Conservation (phyloP, 148 eudicot genomes). For the Rhododendron ovatum region DNA sequence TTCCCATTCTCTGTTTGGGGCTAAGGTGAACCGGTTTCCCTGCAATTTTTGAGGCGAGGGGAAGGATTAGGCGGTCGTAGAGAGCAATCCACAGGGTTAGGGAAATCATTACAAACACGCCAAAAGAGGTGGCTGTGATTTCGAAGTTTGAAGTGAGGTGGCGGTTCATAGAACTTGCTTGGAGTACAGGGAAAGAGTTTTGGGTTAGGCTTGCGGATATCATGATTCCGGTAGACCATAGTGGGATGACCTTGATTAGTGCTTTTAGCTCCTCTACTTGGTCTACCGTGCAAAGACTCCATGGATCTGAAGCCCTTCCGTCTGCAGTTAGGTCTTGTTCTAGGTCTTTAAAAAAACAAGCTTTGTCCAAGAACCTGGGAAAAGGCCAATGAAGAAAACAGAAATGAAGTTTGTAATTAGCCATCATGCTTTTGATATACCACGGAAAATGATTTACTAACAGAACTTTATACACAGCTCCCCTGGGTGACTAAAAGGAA, state of each 20-base stretch:
- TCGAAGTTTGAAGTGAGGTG: slow-evolving; percentile 40
- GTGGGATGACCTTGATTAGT: slow-evolving; percentile 44
- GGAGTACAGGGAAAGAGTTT: slow-evolving; percentile 45
- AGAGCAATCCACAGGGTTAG: slow-evolving; percentile 44
- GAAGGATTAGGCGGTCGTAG: slow-evolving; percentile 49
- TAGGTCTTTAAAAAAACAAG: slow-evolving; percentile 45
- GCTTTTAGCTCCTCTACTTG: slow-evolving; percentile 66
- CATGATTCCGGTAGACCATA: slow-evolving; percentile 60
- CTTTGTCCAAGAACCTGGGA: slow-evolving; percentile 60
- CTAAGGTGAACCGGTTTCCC: slow-evolving; percentile 30
- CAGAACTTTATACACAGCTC: too few relatives aligned
- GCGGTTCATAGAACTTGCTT: slow-evolving; percentile 61
- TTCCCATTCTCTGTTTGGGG: slow-evolving; percentile 53
- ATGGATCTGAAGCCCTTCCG: slow-evolving; percentile 34
- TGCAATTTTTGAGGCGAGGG: slow-evolving; percentile 32
- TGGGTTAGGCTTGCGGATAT: slow-evolving; percentile 26
- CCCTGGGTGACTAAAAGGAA: too few relatives aligned
- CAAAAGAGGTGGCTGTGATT: slow-evolving; percentile 60
- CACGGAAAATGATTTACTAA: neutral
- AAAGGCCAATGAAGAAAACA: neutral
- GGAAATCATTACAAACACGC: slow-evolving; percentile 27
- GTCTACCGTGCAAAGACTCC: slow-evolving; percentile 53
- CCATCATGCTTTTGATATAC: neutral
- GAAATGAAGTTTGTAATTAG: neutral
- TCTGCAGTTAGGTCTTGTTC: slow-evolving; percentile 27